Evolutionary conservation across 2,329 filamentous ascomycete species (phyloP).

Genomic region (Cladorrhinum sp.): DNA sequence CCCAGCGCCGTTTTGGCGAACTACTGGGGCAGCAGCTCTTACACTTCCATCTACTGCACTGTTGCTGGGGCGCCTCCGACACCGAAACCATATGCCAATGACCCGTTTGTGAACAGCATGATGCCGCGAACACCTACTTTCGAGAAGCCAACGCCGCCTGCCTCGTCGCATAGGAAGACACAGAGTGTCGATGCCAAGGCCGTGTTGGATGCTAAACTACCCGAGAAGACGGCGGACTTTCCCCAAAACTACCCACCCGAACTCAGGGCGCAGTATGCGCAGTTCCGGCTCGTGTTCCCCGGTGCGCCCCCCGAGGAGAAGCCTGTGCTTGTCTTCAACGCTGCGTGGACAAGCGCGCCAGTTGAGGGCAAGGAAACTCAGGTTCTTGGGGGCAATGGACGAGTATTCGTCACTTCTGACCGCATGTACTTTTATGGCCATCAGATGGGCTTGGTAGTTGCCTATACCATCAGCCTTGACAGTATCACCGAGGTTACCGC

Average conservation of each 20-base stretch:
- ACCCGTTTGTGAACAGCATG: conserved; percentile 35
- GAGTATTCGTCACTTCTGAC: conserved; percentile 82
- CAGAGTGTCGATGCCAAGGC: conserved; percentile 41
- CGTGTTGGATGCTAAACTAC: conserved; percentile 8
- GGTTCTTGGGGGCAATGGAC: conserved; percentile 62
- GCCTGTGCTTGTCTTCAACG: conserved; percentile 86
- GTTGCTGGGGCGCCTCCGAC: conserved; percentile 25
- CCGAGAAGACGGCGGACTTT: conserved; percentile 48
- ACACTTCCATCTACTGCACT: conserved; percentile 46
- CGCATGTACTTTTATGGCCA: conserved; percentile 97
- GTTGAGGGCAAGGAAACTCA: conserved; percentile 42
- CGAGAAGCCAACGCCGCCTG: conserved; percentile 24
- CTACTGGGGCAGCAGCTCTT: conserved; percentile 86
- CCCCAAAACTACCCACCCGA: conserved; percentile 73
- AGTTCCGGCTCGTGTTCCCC: conserved; percentile 90
- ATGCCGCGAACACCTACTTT: conserved; percentile 34
- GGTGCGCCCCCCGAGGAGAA: conserved; percentile 74
- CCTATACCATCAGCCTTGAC: conserved; percentile 71
- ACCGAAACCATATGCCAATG: conserved; percentile 32
- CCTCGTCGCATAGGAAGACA: conserved; percentile 40
- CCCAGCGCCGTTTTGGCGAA: conserved; percentile 88
- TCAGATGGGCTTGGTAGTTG: conserved; percentile 84
- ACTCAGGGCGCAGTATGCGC: conserved; percentile 81
- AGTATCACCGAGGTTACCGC: conserved; percentile 85
- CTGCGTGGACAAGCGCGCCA: conserved; percentile 68